Evolutionary conservation across 1,284 basidiomycete species (phyloP).

Genomic region (Malassezia yamatoensis): DNA sequence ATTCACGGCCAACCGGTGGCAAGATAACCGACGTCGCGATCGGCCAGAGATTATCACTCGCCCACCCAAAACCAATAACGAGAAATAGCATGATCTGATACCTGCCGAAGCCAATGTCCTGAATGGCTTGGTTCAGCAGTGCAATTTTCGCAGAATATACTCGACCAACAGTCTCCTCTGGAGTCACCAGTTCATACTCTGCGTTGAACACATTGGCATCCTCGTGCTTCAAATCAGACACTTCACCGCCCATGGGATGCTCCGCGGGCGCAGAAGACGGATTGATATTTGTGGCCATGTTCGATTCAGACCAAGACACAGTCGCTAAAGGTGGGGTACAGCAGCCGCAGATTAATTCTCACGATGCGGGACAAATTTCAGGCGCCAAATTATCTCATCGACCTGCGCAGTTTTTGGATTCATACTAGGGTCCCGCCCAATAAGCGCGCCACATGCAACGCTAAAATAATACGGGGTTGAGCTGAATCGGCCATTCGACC

Average conservation of each 20-base stretch:
- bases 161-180: not conserved
- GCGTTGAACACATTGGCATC: not conserved
- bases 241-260: not conserved
- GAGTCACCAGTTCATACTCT: not conserved
- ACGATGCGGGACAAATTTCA: too few species aligned
- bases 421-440: too few species aligned
- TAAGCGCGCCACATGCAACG: too few species aligned
- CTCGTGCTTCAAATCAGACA: not conserved
- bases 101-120: conserved; percentile 32
- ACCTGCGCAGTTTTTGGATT: too few species aligned
- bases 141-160: not conserved
- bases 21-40: conserved; percentile 34
- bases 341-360: too few species aligned
- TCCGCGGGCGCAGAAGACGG: too few species aligned
- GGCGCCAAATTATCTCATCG: too few species aligned
- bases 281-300: too few species aligned
- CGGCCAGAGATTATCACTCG: conserved; percentile 42
- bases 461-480: too few species aligned
- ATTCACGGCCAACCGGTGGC: conserved; percentile 19
- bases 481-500: too few species aligned
- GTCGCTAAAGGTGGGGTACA: too few species aligned
- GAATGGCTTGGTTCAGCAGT: not conserved
- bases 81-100: conserved; percentile 37
- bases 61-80: conserved; percentile 37
- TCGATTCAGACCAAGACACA: too few species aligned